Evolutionary conservation across 768 basidiomycete genomes (phyloP).

Genomic region (Mycena capillaripes): DNA sequence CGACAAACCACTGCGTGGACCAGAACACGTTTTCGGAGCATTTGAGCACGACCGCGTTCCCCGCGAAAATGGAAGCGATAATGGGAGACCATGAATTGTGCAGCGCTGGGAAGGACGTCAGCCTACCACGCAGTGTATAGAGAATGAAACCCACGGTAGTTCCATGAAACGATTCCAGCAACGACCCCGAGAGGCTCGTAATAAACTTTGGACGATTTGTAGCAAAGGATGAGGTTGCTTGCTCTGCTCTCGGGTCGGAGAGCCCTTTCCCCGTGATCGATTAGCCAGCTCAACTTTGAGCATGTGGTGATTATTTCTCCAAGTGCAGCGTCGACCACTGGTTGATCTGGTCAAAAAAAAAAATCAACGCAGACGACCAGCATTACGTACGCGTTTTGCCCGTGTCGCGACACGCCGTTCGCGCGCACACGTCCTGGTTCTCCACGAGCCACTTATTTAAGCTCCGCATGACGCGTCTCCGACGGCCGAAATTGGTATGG

Average conservation of each 20-base stretch:
- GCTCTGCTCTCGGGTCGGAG: slow-evolving; percentile 81
- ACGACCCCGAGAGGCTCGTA: slow-evolving; percentile 96
- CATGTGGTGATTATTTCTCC: slow-evolving; percentile 97
- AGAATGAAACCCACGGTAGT: slow-evolving; percentile 73
- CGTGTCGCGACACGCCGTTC: slow-evolving; percentile 92
- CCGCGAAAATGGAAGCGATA: slow-evolving; percentile 90
- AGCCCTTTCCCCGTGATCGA: slow-evolving; percentile 85
- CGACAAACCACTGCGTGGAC: slow-evolving; percentile 89
- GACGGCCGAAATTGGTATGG: slow-evolving; percentile 80
- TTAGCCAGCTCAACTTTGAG: slow-evolving; percentile 93
- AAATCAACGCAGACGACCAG: neutral
- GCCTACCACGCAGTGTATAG: neutral
- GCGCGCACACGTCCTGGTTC: slow-evolving; percentile 89
- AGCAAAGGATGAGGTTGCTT: slow-evolving; percentile 75
- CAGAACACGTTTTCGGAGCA: slow-evolving; percentile 94
- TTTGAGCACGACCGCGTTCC: slow-evolving; percentile 92
- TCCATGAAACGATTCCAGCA: slow-evolving; percentile 95
- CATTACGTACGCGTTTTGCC: slow-evolving; percentile 88
- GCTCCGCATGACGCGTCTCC: slow-evolving; percentile 88
- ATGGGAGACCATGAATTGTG: slow-evolving; percentile 97
- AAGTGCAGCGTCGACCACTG: slow-evolving; percentile 94
- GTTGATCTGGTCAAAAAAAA: neutral
- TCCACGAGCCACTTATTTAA: slow-evolving; percentile 93
- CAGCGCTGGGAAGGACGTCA: slow-evolving; percentile 66
- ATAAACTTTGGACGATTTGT: slow-evolving; percentile 84